Base-by-base conservation (phyloP, 106 monocot species). In the Triglochin maritima region DNA sequence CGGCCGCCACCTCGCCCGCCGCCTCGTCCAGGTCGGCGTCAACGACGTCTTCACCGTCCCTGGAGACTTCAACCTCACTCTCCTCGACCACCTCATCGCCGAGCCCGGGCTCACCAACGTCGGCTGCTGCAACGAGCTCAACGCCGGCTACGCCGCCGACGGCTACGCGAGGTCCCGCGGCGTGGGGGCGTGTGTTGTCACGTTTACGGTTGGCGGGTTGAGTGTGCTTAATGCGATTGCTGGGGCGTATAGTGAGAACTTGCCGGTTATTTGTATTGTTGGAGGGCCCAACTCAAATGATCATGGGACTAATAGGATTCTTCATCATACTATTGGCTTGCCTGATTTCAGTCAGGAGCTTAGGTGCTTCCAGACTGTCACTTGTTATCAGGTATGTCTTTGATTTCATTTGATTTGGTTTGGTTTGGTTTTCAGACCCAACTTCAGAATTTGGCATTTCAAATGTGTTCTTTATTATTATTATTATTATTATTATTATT, bases 351-450 rank as follows among this genome's bases (percentile, higher is more conserved):
- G 64, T 54, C 79, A 80, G 74, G 79, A 80, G 74, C 79, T 80
- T 14, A 69, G 79, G 14, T 80, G 79, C 74, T 80, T 80, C 65
- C 74, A 75, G 79, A 66, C 79, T 47, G 60, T 80, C 79, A 80
- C 79, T 9, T 79, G 79, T 58, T 64, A 50, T 54, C 79, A 79
- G 74, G 79, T 65, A 47, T 10, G 14, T 7, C 4, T 11, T 48
- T 52, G 59, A 13, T 16, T n/a, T 46, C 1, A 29, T 29, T 53
- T 6, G 57, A 58, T 65, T 52, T 52, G 52, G 52, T 52, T 52
- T 52, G 52, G 52, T 52, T 52, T 8, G 52, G 11, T 52, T 52
- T 52, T 11, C 11, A 11, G 0, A 8, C 9, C 52, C 9, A 8
- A 7, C 52, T 52, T 52, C 52, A 8, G 11, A 52, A 11, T 29